Evolutionary conservation across 2,329 filamentous ascomycete genomes (phyloP).

Genomic region (Trichophyton rubrum): DNA sequence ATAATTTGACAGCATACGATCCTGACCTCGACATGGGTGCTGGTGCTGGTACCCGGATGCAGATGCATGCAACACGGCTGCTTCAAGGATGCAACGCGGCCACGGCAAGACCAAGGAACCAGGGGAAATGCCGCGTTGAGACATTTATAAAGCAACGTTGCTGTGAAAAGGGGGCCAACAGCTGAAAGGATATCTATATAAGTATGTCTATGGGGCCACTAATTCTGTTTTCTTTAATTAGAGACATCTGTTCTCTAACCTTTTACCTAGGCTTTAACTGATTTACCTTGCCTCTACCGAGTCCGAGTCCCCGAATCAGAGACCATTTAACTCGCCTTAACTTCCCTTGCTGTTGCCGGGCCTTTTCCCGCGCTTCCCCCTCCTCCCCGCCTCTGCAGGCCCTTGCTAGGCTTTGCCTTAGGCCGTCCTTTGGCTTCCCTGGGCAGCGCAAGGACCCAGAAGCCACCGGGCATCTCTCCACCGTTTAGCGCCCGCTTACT

Average conservation of each 20-base stretch:
- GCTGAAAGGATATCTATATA: no score
- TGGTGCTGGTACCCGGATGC: no score
- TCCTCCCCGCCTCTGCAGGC: neutral
- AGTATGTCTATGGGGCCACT: no score
- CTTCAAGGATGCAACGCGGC: neutral
- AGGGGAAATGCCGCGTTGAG: neutral
- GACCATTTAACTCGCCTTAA: neutral
- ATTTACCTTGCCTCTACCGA: neutral
- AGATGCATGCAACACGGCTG: slow-evolving; percentile 1
- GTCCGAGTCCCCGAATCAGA: neutral
- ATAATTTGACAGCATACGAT: neutral
- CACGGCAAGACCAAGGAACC: neutral
- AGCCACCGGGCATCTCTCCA: neutral
- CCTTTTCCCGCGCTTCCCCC: neutral
- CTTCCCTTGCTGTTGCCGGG: neutral
- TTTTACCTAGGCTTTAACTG: neutral
- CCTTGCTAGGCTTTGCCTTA: neutral
- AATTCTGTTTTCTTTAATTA: no score
- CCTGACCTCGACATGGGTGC: neutral
- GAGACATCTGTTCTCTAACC: neutral
- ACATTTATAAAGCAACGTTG: neutral
- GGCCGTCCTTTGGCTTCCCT: neutral
- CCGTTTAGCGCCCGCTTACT: slow-evolving; percentile 1
- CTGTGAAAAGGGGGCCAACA: no score
- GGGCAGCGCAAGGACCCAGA: neutral